Conservation (phyloP, 306 rosid species). For the Citrullus mucosospermus region DNA sequence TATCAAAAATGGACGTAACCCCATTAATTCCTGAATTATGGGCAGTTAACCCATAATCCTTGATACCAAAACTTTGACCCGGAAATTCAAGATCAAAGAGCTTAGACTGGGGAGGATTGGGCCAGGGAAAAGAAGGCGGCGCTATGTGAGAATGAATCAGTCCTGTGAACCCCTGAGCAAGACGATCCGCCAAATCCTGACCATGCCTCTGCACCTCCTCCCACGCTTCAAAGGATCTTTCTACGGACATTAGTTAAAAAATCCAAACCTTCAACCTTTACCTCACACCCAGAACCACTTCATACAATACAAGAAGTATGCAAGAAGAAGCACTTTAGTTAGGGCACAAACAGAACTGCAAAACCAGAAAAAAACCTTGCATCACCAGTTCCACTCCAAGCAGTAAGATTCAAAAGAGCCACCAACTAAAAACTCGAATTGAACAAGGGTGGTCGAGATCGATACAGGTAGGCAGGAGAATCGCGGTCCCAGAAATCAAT, state of each 20-base stretch:
- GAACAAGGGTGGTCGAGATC: too few species aligned
- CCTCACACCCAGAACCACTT: conserved; percentile 10
- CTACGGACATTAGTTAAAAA: conserved; percentile 48
- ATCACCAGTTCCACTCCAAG: neutral
- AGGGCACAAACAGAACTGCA: neutral
- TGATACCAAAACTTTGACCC: conserved; percentile 35
- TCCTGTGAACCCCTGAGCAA: conserved; percentile 83
- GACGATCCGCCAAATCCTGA: conserved; percentile 88
- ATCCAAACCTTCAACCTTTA: neutral
- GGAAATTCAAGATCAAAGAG: conserved; percentile 78
- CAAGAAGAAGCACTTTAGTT: neutral
- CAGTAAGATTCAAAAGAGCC: neutral
- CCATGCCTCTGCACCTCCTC: conserved; percentile 97
- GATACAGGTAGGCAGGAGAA: neutral
- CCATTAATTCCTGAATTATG: conserved; percentile 43
- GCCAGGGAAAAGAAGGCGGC: conserved; percentile 77
- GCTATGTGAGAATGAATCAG: conserved; percentile 71
- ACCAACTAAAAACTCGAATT: too few species aligned
- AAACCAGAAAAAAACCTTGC: neutral
- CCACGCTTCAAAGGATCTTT: conserved; percentile 91
- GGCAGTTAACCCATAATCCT: conserved; percentile 39
- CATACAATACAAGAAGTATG: conserved; percentile 13
- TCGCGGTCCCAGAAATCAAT: neutral
- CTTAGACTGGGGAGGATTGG: conserved; percentile 53
- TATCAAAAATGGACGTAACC: conserved; percentile 67